Percentiles rank a stretch among this genome's conserved stretches.
Conservation (phyloP, 305 asterid genomes). For the Rubia peregrina region DNA sequence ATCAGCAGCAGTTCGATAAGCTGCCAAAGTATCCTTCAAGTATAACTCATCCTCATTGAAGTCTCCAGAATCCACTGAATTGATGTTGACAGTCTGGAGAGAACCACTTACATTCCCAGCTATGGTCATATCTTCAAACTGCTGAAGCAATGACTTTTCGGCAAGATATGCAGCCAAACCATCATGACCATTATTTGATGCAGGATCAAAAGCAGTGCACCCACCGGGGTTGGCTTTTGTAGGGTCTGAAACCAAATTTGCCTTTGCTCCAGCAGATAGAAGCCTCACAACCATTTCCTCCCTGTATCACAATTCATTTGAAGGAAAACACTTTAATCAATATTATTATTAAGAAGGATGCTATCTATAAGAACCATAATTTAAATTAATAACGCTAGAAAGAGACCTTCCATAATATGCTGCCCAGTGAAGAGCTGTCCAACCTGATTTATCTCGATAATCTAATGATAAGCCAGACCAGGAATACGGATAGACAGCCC, state of each 20-base stretch:
- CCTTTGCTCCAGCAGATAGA: slow-evolving; percentile 89
- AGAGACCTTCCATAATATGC: slow-evolving; percentile 82
- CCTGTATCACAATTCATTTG: slow-evolving; percentile 36
- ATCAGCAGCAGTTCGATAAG: slow-evolving; percentile 95
- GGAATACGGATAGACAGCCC: slow-evolving; percentile 71
- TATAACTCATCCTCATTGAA: slow-evolving; percentile 58
- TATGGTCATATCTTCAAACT: slow-evolving; percentile 75
- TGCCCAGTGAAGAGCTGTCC: slow-evolving; percentile 99
- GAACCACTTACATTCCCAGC: slow-evolving; percentile 96
- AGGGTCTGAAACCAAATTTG: slow-evolving; percentile 93
- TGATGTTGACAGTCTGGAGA: slow-evolving; percentile 42
- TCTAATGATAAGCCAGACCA: slow-evolving; percentile 82
- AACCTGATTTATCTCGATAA: slow-evolving; percentile 87
- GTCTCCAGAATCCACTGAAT: slow-evolving; percentile 34
- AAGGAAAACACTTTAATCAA: background rate
- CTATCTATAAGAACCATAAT: background rate
- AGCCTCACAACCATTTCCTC: slow-evolving; percentile 88
- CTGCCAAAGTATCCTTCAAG: slow-evolving; percentile 81
- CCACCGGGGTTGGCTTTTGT: slow-evolving; percentile 74
- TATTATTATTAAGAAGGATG: background rate
- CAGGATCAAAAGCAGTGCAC: slow-evolving; percentile 84
- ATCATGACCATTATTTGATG: slow-evolving; percentile 64
- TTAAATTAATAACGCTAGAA: background rate
- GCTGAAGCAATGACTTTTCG: slow-evolving; percentile 83
- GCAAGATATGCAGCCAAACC: slow-evolving; percentile 98